phyloP scores from a whole-genome alignment of 257 asterid genomes.

The Gynochthodes officinalis region DNA sequence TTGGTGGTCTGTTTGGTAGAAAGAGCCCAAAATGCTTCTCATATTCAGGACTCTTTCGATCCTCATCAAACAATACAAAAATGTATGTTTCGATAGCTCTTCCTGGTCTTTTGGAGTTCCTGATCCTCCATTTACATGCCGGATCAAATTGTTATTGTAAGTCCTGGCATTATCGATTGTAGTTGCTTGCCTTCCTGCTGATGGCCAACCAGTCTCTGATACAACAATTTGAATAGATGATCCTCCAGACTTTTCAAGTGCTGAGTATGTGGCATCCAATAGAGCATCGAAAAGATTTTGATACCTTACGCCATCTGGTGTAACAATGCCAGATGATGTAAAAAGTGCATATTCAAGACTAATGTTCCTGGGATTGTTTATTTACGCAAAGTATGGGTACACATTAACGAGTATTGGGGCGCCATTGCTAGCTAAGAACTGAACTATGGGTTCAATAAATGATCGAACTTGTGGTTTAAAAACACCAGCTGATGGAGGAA shows the following conservation, averaged over 20 bases:
- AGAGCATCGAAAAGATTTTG: slow-evolving; percentile 32
- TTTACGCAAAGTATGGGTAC: slow-evolving; percentile 28
- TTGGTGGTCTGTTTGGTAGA: slow-evolving; percentile 17
- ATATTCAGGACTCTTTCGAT: slow-evolving; percentile 26
- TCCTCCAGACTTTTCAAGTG: slow-evolving; percentile 33
- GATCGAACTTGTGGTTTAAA: slow-evolving; percentile 18
- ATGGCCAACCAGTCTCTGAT: slow-evolving; percentile 46
- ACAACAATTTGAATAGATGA: slow-evolving; percentile 29
- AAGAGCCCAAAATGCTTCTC: slow-evolving; percentile 33
- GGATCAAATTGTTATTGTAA: slow-evolving; percentile 25
- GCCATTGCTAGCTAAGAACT: slow-evolving; percentile 15
- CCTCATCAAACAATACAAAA: slow-evolving; percentile 30
- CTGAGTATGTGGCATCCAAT: slow-evolving; percentile 34
- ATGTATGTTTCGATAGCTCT: slow-evolving; percentile 28
- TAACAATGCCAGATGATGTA: slow-evolving; percentile 16
- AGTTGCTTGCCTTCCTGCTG: slow-evolving; percentile 27
- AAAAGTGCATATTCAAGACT: slow-evolving; percentile 33
- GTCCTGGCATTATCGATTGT: slow-evolving; percentile 28
- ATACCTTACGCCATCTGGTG: slow-evolving; percentile 28
- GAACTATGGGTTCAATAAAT: slow-evolving; percentile 27
- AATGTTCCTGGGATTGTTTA: slow-evolving; percentile 6
- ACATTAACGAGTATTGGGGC: slow-evolving; percentile 31
- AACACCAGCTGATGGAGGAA: slow-evolving; percentile 27
- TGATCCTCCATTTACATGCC: slow-evolving; percentile 12
- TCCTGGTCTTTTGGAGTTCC: slow-evolving; percentile 35